Base-by-base conservation (phyloP, 2,329 filamentous ascomycete genomes). In the Cadophora gregata region DNA sequence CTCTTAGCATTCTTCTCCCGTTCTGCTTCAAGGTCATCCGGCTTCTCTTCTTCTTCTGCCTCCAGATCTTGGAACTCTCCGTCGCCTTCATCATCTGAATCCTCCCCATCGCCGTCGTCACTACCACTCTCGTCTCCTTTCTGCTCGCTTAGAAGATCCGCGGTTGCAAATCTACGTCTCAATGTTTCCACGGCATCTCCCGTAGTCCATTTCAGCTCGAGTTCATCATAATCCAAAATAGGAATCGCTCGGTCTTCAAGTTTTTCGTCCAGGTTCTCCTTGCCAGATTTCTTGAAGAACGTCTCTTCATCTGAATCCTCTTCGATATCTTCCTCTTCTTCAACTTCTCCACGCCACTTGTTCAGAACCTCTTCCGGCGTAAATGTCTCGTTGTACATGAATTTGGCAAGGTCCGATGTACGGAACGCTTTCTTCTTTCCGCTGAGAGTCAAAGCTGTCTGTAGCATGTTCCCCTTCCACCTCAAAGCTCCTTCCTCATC, bases 391-490 rank as follows among this genome's bases (percentile, higher is more conserved):
- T 98, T 92, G 79, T 99, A 99, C 81, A 99, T 90, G 78, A 96
- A 85, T 71, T 92, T 89, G 0, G 93, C 93, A 33, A 99, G 85
- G 75, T 98, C 94, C 16, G 87, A 86, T 9, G 93, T 90, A 63
- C 93, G 88, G 75, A 92, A 97, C 19, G 90, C 86, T 50, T 88
- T 87, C 69, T 87, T 88, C 72, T 86, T 88, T 31, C 86, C 85
- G 75, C 96, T 92, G 38, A 94, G 81, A 64, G 85, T 86, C 69
- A 86, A 86, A 1, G 94, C 94, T 63, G 90, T 92, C 66, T 90
- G 89, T 10, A 87, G 80, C 77, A 99, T 86, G 73, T 97, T 94
- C 27, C 91, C 87, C 78, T 99, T 99, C 96, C 96, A 99, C 53
- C 88, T 86, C 25, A 92, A 74, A 3, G 85, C 89, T 2, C 89